These are phyloP conservation scores for Podosphaera fusca DNA, from an alignment of 2,329 filamentous ascomycete genomes.

Conservation along the genomic window DNA sequence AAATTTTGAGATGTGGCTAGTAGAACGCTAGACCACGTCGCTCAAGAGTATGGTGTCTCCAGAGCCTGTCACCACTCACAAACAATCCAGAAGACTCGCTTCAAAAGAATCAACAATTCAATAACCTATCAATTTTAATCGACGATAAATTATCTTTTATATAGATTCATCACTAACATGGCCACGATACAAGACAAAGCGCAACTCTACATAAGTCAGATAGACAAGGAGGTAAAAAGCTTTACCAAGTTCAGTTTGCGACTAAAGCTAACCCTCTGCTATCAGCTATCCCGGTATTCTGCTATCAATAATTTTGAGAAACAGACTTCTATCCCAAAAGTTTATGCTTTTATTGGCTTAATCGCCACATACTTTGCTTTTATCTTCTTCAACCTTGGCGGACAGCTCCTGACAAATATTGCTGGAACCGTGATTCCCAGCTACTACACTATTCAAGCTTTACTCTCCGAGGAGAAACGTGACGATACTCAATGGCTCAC, in stretches of 20 bases:
- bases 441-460: slow-evolving; percentile 61
- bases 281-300: slow-evolving; percentile 65
- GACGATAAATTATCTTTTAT: background rate
- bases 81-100: background rate
- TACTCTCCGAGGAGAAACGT: slow-evolving; percentile 46
- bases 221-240: slow-evolving; percentile 55
- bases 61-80: background rate
- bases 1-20: too few species aligned
- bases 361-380: slow-evolving; percentile 70
- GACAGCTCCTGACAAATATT: slow-evolving; percentile 69
- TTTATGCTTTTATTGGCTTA: slow-evolving; percentile 57
- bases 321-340: slow-evolving; percentile 63
- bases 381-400: slow-evolving; percentile 79
- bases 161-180: slow-evolving; percentile 23
- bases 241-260: background rate
- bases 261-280: slow-evolving; percentile 2
- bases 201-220: slow-evolving; percentile 51
- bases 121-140: background rate
- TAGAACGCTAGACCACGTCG: too few species aligned
- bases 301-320: slow-evolving; percentile 67
- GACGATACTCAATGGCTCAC: slow-evolving; percentile 69
- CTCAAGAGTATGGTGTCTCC: too few species aligned
- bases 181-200: slow-evolving; percentile 58
- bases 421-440: slow-evolving; percentile 64
- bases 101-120: background rate